These are phyloP conservation scores for Eragrostis nindensis DNA, from an alignment of 176 grass and related monocot genomes.

Conservation along the genomic window DNA sequence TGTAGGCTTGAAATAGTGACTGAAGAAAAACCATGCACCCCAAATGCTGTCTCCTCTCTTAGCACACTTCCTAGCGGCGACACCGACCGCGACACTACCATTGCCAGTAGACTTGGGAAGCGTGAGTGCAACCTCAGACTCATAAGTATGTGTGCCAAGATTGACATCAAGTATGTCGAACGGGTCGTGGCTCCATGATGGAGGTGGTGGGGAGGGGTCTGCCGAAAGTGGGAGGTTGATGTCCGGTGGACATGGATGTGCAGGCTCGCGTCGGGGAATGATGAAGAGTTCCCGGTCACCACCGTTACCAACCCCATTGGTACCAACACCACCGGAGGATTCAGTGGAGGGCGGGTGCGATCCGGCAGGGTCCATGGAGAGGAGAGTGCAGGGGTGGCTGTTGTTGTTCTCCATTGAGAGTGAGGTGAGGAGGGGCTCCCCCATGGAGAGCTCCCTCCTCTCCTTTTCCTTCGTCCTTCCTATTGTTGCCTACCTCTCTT, in stretches of 20 bases:
- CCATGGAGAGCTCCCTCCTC: constrained; percentile 61
- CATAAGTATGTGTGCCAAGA: constrained; percentile 58
- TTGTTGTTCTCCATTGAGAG: constrained; percentile 74
- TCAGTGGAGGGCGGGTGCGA: constrained; percentile 26
- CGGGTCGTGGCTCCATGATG: constrained; percentile 38
- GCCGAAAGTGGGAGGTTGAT: constrained; percentile 69
- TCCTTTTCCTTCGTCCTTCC: constrained; percentile 57
- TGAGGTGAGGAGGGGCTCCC: constrained; percentile 67
- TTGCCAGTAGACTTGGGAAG: constrained; percentile 46
- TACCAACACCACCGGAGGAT: neutral
- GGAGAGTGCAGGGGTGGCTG: constrained; percentile 66
- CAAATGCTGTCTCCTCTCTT: constrained; percentile 79
- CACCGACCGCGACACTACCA: constrained; percentile 22
- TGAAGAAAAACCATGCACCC: constrained; percentile 82
- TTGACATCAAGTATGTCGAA: constrained; percentile 63
- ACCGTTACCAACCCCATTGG: constrained; percentile 15
- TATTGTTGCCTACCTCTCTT: constrained; percentile 28
- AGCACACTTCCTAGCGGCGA: constrained; percentile 45
- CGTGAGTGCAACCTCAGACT: constrained; percentile 55
- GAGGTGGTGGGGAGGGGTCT: constrained; percentile 45
- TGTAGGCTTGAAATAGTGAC: constrained; percentile 62
- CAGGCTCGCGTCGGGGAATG: constrained; percentile 30
- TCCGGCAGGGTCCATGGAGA: constrained; percentile 69
- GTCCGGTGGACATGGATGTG: constrained; percentile 55
- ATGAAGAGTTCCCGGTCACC: constrained; percentile 54